These are phyloP conservation scores for Pseudocercospora fijiensis DNA, from an alignment of 2,329 filamentous ascomycete species.

Conservation along the genomic window DNA sequence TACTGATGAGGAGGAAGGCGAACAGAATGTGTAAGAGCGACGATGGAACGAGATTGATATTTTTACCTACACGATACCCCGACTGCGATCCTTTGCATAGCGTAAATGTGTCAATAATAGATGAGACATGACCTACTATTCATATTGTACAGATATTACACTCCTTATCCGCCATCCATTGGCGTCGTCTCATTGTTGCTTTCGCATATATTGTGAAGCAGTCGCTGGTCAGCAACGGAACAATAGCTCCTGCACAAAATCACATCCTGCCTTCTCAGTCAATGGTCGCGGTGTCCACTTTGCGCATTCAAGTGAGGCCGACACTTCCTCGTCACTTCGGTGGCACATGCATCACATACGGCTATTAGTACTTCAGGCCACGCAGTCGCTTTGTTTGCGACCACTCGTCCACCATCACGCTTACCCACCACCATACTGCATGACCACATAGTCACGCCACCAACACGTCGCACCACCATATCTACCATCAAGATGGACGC, in stretches of 20 bases:
- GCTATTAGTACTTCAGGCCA: background rate
- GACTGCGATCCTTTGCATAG: slow-evolving; percentile 4
- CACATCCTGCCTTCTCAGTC: background rate
- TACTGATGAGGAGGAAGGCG: slow-evolving; percentile 10
- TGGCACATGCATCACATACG: slow-evolving; percentile 3
- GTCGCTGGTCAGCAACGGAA: background rate
- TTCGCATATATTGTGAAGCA: background rate
- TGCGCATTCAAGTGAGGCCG: background rate
- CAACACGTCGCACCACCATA: background rate
- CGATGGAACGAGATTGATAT: slow-evolving; percentile 3
- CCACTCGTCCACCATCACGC: background rate
- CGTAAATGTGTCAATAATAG: background rate
- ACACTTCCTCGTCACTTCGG: background rate
- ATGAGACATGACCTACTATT: background rate
- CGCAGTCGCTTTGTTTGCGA: background rate
- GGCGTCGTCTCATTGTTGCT: background rate
- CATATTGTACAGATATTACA: background rate
- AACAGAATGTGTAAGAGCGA: background rate
- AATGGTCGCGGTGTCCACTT: background rate
- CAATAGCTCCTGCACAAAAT: background rate
- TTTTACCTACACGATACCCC: slow-evolving; percentile 6
- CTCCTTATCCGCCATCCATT: background rate
- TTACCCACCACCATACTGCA: background rate
- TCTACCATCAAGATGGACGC: background rate
- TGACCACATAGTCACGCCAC: background rate